Evolutionary conservation across 2,329 filamentous ascomycete species (phyloP).

Genomic region (Aspergillus felis): DNA sequence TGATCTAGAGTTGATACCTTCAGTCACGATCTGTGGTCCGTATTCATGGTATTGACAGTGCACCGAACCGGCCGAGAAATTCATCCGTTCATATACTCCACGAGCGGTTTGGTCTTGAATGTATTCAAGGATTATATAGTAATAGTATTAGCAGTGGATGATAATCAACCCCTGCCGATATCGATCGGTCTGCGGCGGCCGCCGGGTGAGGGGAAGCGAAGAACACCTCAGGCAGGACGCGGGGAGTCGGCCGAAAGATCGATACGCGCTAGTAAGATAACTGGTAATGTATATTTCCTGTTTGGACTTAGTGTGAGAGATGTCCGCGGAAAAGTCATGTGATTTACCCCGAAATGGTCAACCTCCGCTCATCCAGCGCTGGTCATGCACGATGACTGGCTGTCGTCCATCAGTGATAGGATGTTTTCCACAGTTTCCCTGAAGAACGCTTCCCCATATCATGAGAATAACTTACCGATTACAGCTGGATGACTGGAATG

Average conservation of each 20-base stretch:
- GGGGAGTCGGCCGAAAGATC: constrained; percentile 14
- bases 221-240: background rate
- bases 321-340: constrained; percentile 20
- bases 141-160: background rate
- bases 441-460: constrained; percentile 2
- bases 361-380: constrained; percentile 15
- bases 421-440: background rate
- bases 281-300: background rate
- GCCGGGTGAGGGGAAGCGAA: constrained; percentile 3
- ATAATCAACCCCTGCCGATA: background rate
- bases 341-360: constrained; percentile 1
- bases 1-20: background rate
- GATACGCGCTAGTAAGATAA: background rate
- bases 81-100: too few species aligned
- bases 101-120: background rate
- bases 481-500: background rate
- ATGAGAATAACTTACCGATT: background rate
- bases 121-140: background rate
- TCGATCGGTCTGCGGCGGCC: constrained; percentile 1
- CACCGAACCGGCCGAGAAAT: background rate
- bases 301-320: background rate
- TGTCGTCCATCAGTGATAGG: constrained; percentile 3
- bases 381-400: constrained; percentile 4
- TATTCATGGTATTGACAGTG: background rate
- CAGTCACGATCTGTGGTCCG: background rate